Conservation (phyloP, 345 rosid genomes). For the Salix suchowensis region DNA sequence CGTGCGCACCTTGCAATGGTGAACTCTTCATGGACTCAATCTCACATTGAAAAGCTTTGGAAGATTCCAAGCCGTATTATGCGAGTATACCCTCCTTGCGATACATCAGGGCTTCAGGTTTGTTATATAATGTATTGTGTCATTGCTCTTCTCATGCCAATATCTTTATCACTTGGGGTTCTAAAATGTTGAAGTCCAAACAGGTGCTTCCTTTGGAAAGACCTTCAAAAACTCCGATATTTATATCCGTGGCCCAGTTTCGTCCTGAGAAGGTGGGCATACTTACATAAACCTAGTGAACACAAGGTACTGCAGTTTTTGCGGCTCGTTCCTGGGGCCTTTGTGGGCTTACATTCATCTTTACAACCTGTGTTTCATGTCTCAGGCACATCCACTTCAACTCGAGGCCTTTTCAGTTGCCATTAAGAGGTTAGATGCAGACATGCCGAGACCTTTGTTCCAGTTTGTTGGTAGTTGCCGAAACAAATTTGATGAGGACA, state of each 20-base stretch:
- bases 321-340: conserved; percentile 26
- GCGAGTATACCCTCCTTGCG: conserved; percentile 92
- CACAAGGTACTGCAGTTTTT: conserved; percentile 29
- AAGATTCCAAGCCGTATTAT: conserved; percentile 53
- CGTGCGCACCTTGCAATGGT: conserved; percentile 86
- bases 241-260: conserved; percentile 91
- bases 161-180: neutral
- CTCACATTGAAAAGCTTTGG: conserved; percentile 86
- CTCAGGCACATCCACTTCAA: conserved; percentile 87
- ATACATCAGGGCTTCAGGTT: conserved; percentile 95
- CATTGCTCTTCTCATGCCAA: neutral
- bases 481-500: conserved; percentile 73
- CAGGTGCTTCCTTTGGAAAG: conserved; percentile 81
- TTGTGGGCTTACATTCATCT: neutral
- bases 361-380: conserved; percentile 30
- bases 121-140: conserved; percentile 3
- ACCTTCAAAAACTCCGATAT: conserved; percentile 45
- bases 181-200: conserved; percentile 12
- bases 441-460: conserved; percentile 64
- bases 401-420: conserved; percentile 82
- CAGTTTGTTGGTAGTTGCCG: conserved; percentile 96
- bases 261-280: conserved; percentile 98
- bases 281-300: conserved; percentile 28
- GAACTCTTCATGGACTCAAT: conserved; percentile 91
- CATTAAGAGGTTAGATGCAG: conserved; percentile 42